Percentiles rank a stretch among this genome's conserved stretches.
Conservation (phyloP, 306 rosid genomes). For the Cucumis cinereus region DNA sequence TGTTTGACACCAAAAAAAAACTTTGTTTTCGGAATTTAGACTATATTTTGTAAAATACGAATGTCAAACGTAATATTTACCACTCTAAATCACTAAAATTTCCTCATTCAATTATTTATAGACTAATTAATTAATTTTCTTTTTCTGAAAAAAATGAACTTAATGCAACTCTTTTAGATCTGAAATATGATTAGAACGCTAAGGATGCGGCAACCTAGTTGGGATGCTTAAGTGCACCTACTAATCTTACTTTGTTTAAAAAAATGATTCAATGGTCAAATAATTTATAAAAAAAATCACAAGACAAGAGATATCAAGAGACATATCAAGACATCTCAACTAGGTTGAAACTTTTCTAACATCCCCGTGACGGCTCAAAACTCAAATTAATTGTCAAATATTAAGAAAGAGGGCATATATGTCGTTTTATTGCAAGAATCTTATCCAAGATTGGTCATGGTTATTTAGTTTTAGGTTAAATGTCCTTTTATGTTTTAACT, state of each 20-base stretch:
- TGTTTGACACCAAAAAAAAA: not conserved
- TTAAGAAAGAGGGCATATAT: not conserved
- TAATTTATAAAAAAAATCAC: no score
- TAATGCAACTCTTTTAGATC: no score
- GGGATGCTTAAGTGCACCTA: no score
- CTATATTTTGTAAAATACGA: not conserved
- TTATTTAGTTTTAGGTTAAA: not conserved
- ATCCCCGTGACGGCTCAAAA: accelerated
- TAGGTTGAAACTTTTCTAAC: no score
- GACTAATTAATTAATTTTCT: no score
- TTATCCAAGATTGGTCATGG: not conserved
- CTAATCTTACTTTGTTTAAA: no score
- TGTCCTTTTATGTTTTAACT: not conserved
- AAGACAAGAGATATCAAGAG: no score
- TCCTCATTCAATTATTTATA: not conserved
- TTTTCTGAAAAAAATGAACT: no score
- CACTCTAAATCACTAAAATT: not conserved
- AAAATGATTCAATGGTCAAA: no score
- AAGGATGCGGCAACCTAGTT: no score
- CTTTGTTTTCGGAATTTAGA: not conserved
- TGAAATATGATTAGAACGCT: no score
- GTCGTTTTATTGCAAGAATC: not conserved
- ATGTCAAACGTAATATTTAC: not conserved
- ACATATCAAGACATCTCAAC: no score
- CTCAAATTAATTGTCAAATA: not conserved